Evolutionary conservation across 371 early-diverging fungal genomes (phyloP).

Genomic region (Mortierella sp.): DNA sequence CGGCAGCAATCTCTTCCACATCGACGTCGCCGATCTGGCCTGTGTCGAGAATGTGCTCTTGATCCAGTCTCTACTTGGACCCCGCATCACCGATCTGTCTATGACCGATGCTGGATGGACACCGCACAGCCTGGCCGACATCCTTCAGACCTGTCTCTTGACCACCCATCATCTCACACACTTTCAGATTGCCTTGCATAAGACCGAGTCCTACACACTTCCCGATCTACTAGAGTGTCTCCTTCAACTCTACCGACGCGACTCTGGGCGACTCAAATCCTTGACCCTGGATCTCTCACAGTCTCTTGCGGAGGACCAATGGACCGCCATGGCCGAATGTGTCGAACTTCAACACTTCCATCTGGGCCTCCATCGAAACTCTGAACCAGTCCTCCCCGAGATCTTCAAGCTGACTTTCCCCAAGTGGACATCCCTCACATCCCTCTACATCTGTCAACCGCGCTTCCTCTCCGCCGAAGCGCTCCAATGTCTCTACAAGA

Average conservation of each 20-base stretch:
- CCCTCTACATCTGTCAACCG: conserved; percentile 47
- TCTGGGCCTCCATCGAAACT: conserved; percentile 37
- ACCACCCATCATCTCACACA: conserved; percentile 31
- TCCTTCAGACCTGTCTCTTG: conserved; percentile 23
- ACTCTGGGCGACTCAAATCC: conserved; percentile 25
- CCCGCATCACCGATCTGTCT: conserved; percentile 37
- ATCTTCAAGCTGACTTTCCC: conserved; percentile 34
- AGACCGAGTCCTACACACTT: conserved; percentile 25
- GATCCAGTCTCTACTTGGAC: conserved; percentile 40
- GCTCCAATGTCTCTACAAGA: conserved; percentile 25
- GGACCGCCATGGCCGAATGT: conserved; percentile 40
- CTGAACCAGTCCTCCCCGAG: conserved; percentile 39
- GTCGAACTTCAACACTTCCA: conserved; percentile 43
- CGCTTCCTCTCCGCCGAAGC: conserved; percentile 34
- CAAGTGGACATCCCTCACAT: conserved; percentile 24
- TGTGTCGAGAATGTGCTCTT: conserved; percentile 39
- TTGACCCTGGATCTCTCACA: conserved; percentile 35
- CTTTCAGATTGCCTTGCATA: conserved; percentile 39
- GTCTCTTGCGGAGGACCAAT: conserved; percentile 18
- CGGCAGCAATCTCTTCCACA: conserved; percentile 30
- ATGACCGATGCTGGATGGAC: conserved; percentile 49
- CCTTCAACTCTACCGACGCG: conserved; percentile 25
- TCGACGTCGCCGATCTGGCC: conserved; percentile 38
- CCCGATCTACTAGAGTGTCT: conserved; percentile 24
- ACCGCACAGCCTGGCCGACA: conserved; percentile 23